phyloP scores from a whole-genome alignment of 768 basidiomycete genomes.

The Russula abietina region DNA sequence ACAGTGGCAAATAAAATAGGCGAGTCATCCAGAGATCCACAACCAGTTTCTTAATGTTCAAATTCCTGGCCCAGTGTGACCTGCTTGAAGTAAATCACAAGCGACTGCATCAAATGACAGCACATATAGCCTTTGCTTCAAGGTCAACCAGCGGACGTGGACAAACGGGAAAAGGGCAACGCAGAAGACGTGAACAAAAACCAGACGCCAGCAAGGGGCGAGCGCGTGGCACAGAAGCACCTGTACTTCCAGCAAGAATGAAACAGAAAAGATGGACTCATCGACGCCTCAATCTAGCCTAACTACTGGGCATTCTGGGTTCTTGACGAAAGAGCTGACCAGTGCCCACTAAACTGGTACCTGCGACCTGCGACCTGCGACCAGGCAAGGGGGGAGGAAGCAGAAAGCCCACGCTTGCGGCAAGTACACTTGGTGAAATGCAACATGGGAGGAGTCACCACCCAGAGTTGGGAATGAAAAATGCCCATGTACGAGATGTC shows the following conservation, averaged over 20 bases:
- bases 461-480: neutral
- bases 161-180: neutral
- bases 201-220: neutral
- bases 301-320: neutral
- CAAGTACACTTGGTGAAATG: neutral
- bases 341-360: neutral
- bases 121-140: constrained; percentile 10
- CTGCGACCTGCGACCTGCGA: no score
- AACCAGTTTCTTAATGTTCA: constrained; percentile 6
- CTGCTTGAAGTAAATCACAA: neutral
- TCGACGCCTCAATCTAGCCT: neutral
- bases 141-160: neutral
- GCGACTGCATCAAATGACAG: constrained; percentile 12
- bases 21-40: constrained; percentile 13
- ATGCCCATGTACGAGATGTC: neutral
- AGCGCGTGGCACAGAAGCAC: neutral
- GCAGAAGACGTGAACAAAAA: neutral
- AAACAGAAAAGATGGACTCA: neutral
- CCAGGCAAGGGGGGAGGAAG: neutral
- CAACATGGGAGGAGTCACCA: neutral
- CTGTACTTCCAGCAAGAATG: neutral
- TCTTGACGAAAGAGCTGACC: neutral
- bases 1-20: neutral
- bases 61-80: constrained; percentile 16
- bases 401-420: neutral